phyloP scores from a whole-genome alignment of 148 eudicot genomes.

The Rhododendron ovatum region DNA sequence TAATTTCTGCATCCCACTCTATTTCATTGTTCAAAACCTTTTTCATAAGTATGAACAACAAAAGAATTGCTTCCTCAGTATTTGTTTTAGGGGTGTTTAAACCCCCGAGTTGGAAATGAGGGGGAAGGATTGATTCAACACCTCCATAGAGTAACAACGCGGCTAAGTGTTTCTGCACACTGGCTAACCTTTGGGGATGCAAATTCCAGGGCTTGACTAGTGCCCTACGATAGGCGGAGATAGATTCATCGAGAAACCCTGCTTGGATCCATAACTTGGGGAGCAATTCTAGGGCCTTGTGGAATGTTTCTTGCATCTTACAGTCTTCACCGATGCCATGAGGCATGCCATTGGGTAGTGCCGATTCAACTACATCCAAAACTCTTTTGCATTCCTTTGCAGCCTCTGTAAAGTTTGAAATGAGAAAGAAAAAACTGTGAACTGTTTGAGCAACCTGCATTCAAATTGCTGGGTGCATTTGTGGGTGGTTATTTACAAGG shows the following conservation, averaged over 20 bases:
- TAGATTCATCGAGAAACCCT: conserved; percentile 71
- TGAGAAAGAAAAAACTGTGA: conserved; percentile 1
- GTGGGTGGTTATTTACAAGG: not conserved
- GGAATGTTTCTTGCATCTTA: conserved; percentile 81
- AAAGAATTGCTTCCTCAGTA: conserved; percentile 76
- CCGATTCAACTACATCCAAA: conserved; percentile 74
- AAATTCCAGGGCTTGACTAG: conserved; percentile 77
- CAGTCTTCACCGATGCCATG: conserved; percentile 41
- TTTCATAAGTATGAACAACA: conserved; percentile 59
- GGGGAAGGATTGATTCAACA: conserved; percentile 57
- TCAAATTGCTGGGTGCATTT: not conserved
- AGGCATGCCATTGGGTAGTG: conserved; percentile 76
- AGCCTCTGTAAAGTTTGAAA: conserved; percentile 45
- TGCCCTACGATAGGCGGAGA: conserved; percentile 66
- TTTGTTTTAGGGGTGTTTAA: conserved; percentile 44
- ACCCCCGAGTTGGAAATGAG: conserved; percentile 44
- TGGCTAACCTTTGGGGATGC: conserved; percentile 52
- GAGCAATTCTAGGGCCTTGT: conserved; percentile 80
- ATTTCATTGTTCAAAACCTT: conserved; percentile 60
- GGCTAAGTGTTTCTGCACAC: conserved; percentile 73
- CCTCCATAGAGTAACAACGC: conserved; percentile 71
- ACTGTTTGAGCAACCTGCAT: not conserved
- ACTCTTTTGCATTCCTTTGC: conserved; percentile 76
- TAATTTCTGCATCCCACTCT: conserved; percentile 65
- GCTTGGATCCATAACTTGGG: conserved; percentile 79